phyloP scores from a whole-genome alignment of 768 basidiomycete species.

The Trichaptum fuscoviolaceum region DNA sequence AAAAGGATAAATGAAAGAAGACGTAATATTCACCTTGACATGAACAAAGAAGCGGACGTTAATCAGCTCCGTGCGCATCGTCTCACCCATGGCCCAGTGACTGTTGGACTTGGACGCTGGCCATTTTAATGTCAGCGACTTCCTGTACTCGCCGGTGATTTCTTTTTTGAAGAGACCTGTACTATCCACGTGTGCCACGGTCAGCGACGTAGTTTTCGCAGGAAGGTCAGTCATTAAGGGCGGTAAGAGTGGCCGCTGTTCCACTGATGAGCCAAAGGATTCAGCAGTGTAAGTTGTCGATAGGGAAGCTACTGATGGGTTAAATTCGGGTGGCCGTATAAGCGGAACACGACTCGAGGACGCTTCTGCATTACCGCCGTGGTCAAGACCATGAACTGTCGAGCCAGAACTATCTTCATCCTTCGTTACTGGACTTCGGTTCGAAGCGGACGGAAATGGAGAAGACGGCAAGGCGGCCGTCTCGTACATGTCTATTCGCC shows the following conservation, averaged over 20 bases:
- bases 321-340: neutral
- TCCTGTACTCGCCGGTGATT: constrained; percentile 52
- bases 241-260: constrained; percentile 9
- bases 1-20: constrained; percentile 15
- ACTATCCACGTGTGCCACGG: constrained; percentile 56
- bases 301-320: constrained; percentile 17
- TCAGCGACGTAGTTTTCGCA: constrained; percentile 42
- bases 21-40: constrained; percentile 46
- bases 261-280: constrained; percentile 10
- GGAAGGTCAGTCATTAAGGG: constrained; percentile 15
- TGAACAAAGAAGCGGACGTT: constrained; percentile 67
- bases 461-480: constrained; percentile 16
- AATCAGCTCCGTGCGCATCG: constrained; percentile 58
- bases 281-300: constrained; percentile 10
- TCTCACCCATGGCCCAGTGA: constrained; percentile 79
- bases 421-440: neutral
- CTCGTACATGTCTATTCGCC: constrained; percentile 61
- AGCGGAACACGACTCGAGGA: neutral
- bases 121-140: constrained; percentile 68
- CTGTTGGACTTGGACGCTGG: constrained; percentile 61
- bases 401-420: constrained; percentile 6
- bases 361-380: neutral
- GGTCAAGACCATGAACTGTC: neutral
- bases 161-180: constrained; percentile 52
- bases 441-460: constrained; percentile 17